These are phyloP conservation scores for Geotrichum macrosporum DNA, from an alignment of 1,139 yeast species.

Conservation along the genomic window DNA sequence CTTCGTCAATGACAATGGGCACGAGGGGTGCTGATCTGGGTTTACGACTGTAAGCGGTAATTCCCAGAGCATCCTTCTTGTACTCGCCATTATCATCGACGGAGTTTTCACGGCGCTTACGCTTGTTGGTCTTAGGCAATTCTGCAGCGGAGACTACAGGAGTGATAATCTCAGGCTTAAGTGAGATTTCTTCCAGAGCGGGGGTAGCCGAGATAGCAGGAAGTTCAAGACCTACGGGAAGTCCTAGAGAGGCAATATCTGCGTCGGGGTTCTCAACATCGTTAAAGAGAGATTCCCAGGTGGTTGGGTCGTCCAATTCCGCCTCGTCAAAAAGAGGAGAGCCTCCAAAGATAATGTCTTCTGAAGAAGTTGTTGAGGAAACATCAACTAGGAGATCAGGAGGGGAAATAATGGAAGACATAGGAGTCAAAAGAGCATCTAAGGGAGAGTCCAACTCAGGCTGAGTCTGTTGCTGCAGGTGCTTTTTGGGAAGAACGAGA, in stretches of 20 bases:
- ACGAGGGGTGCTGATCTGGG: constrained; percentile 46
- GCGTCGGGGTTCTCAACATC: constrained; percentile 20
- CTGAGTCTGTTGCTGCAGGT: constrained; percentile 24
- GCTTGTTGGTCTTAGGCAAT: constrained; percentile 9
- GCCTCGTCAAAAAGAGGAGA: constrained; percentile 37
- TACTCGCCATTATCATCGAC: constrained; percentile 20
- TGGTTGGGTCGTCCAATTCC: constrained; percentile 32
- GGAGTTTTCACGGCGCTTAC: constrained; percentile 8
- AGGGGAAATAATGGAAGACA: constrained; percentile 35
- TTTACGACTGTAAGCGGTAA: constrained; percentile 41
- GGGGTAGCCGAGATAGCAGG: background rate
- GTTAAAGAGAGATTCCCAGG: constrained; percentile 38
- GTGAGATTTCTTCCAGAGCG: constrained; percentile 2
- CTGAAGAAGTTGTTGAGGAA: constrained; percentile 23
- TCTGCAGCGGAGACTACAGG: background rate
- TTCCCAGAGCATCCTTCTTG: constrained; percentile 40
- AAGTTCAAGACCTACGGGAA: background rate
- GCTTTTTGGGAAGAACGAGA: constrained; percentile 28
- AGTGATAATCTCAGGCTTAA: constrained; percentile 7
- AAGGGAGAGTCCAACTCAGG: constrained; percentile 25
- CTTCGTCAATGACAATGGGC: constrained; percentile 56
- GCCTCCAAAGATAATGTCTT: constrained; percentile 29
- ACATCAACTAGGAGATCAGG: constrained; percentile 30
- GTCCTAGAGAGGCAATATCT: background rate
- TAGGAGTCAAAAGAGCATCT: constrained; percentile 27